phyloP scores from a whole-genome alignment of 208 protist genomes.

The Zelonia costaricensis region DNA sequence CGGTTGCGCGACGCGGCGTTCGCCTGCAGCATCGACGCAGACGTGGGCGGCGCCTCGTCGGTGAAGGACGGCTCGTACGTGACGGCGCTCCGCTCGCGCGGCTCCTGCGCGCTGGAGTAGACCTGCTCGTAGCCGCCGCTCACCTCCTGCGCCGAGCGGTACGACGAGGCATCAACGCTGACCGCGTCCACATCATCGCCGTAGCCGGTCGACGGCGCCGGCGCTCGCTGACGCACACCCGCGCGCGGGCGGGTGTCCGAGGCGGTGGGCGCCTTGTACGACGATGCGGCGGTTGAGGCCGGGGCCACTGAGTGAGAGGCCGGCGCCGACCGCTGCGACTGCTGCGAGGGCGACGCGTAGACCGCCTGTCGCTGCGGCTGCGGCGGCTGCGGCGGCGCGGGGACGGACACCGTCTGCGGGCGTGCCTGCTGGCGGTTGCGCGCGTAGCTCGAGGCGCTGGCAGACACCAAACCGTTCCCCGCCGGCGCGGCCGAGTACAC shows the following conservation, averaged over 20 bases:
- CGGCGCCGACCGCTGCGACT: background rate
- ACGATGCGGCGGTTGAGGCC: too few relatives aligned
- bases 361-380: too few relatives aligned
- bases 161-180: background rate
- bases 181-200: slow-evolving; percentile 7
- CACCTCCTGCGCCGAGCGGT: background rate
- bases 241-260: background rate
- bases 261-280: too few relatives aligned
- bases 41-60: slow-evolving; percentile 12
- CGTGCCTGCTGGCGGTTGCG: background rate
- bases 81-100: slow-evolving; percentile 12
- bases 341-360: too few relatives aligned
- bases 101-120: slow-evolving; percentile 13
- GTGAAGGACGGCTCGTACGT: slow-evolving; percentile 14
- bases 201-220: background rate
- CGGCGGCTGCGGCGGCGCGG: background rate
- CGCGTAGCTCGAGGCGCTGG: background rate
- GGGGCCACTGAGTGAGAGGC: too few relatives aligned
- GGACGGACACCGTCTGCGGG: too few relatives aligned
- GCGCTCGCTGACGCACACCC: background rate
- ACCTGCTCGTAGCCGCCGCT: background rate
- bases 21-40: slow-evolving; percentile 11
- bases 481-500: background rate
- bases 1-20: too few relatives aligned
- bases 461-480: background rate